phyloP scores from a whole-genome alignment of 169 alveolate genomes.

The Plasmodium vivax region DNA sequence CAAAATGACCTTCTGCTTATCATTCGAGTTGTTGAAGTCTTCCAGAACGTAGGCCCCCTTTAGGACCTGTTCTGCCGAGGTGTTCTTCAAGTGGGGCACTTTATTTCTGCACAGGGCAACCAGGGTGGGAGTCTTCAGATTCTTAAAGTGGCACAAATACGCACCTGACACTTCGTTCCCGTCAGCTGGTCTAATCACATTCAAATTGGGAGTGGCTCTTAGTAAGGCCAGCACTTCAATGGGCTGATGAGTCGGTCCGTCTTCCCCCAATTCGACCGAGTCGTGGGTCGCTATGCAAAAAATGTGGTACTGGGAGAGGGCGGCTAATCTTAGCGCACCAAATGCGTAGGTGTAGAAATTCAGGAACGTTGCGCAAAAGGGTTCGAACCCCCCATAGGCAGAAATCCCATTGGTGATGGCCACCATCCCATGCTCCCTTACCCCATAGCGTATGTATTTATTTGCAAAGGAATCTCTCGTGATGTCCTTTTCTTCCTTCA shows the following conservation, averaged over 20 bases:
- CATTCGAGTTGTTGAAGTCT: slow-evolving; percentile 70
- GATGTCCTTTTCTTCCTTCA: slow-evolving; percentile 57
- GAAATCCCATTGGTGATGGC: slow-evolving; percentile 85
- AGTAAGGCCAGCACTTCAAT: slow-evolving; percentile 82
- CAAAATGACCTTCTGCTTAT: slow-evolving; percentile 75
- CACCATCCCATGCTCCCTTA: slow-evolving; percentile 88
- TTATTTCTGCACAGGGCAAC: slow-evolving; percentile 74
- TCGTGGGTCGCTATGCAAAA: slow-evolving; percentile 87
- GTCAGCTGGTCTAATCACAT: slow-evolving; percentile 86
- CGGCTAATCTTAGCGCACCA: slow-evolving; percentile 84
- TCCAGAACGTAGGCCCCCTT: slow-evolving; percentile 84
- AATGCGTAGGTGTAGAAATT: slow-evolving; percentile 84
- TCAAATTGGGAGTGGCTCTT: slow-evolving; percentile 78
- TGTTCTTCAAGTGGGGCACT: slow-evolving; percentile 78
- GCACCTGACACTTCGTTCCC: slow-evolving; percentile 84
- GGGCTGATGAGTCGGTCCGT: slow-evolving; percentile 90
- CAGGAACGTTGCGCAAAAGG: slow-evolving; percentile 85
- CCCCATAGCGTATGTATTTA: slow-evolving; percentile 80
- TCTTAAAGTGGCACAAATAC: slow-evolving; percentile 56
- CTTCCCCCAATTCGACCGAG: slow-evolving; percentile 87
- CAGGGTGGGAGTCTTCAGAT: slow-evolving; percentile 55
- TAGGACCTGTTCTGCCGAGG: slow-evolving; percentile 76
- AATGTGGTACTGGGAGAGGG: slow-evolving; percentile 79
- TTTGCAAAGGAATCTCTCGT: slow-evolving; percentile 28
- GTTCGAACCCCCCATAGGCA: slow-evolving; percentile 82